A percentile compares a stretch with the other conserved stretches of the same genome.
phyloP scores from a whole-genome alignment of 257 asterid genomes.

The Solanum corneliomulleri region DNA sequence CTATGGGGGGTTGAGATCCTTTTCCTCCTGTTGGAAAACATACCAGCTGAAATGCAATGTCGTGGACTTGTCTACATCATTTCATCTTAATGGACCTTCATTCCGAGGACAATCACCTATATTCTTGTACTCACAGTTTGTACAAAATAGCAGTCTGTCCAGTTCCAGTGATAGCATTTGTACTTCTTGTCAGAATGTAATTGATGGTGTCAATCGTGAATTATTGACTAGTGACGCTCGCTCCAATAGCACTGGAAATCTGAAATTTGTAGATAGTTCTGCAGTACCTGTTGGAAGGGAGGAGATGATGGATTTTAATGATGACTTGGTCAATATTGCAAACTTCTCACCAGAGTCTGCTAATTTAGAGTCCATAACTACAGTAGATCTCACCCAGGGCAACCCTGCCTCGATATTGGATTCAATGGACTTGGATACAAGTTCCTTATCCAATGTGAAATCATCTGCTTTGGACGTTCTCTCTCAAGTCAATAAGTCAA shows the following conservation, averaged over 20 bases:
- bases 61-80: constrained; percentile 20
- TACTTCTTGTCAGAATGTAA: constrained; percentile 3
- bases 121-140: constrained; percentile 25
- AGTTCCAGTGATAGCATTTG: constrained; percentile 5
- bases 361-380: constrained; percentile 11
- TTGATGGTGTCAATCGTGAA: constrained; percentile 2
- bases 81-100: constrained; percentile 14
- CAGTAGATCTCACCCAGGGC: constrained; percentile 7
- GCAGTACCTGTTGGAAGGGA: constrained; percentile 18
- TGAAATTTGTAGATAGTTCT: constrained; percentile 33
- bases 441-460: constrained; percentile 27
- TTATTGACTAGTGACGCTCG: constrained; percentile 9
- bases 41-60: constrained; percentile 28
- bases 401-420: constrained; percentile 27
- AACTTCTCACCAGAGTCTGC: constrained; percentile 8
- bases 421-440: constrained; percentile 18
- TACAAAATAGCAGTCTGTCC: constrained; percentile 12
- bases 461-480: constrained; percentile 17
- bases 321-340: constrained; percentile 7
- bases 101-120: constrained; percentile 19
- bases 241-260: constrained; percentile 10
- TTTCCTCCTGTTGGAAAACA: constrained; percentile 25
- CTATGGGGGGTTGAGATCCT: constrained; percentile 31
- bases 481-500: constrained; percentile 15
- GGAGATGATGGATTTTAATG: constrained; percentile 18